These are phyloP conservation scores for Phaeophleospora eucalypticola DNA, from an alignment of 2,329 filamentous ascomycete genomes.

Conservation along the genomic window DNA sequence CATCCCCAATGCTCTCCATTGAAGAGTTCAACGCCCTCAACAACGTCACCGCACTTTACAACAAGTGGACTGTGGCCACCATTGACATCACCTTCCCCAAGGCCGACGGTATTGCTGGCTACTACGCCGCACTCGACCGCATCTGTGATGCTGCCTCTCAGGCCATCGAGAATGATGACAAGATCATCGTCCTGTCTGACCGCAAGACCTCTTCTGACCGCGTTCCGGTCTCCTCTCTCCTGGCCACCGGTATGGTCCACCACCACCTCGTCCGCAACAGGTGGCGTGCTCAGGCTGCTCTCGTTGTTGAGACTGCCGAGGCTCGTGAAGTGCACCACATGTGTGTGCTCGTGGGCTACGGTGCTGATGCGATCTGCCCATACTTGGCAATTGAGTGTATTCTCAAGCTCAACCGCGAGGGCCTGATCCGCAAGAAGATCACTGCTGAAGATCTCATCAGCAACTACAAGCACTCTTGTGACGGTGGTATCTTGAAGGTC, in stretches of 20 bases:
- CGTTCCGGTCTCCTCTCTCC: constrained; percentile 76
- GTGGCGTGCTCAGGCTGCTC: constrained; percentile 82
- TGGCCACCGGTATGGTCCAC: constrained; percentile 90
- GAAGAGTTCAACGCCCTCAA: constrained; percentile 85
- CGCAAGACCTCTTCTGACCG: constrained; percentile 77
- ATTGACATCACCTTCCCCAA: constrained; percentile 96
- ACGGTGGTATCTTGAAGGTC: constrained; percentile 94
- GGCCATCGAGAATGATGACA: constrained; percentile 77
- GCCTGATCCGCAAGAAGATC: constrained; percentile 85
- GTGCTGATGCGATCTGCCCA: constrained; percentile 89
- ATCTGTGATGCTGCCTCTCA: constrained; percentile 83
- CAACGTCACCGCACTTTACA: constrained; percentile 68
- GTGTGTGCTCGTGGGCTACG: constrained; percentile 95
- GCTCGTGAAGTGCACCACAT: constrained; percentile 97
- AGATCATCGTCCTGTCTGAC: constrained; percentile 84
- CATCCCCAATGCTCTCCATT: constrained; percentile 83
- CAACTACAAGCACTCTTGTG: constrained; percentile 96
- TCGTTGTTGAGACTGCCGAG: constrained; percentile 89
- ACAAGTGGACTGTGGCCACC: constrained; percentile 79
- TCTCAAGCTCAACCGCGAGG: constrained; percentile 91
- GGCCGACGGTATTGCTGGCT: constrained; percentile 74
- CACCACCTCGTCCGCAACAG: constrained; percentile 94
- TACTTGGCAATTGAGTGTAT: constrained; percentile 96
- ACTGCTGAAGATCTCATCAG: constrained; percentile 76
- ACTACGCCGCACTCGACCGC: constrained; percentile 78